Evolutionary conservation across 331 rosid genomes (phyloP).

Genomic region (Dryas integrifolia): DNA sequence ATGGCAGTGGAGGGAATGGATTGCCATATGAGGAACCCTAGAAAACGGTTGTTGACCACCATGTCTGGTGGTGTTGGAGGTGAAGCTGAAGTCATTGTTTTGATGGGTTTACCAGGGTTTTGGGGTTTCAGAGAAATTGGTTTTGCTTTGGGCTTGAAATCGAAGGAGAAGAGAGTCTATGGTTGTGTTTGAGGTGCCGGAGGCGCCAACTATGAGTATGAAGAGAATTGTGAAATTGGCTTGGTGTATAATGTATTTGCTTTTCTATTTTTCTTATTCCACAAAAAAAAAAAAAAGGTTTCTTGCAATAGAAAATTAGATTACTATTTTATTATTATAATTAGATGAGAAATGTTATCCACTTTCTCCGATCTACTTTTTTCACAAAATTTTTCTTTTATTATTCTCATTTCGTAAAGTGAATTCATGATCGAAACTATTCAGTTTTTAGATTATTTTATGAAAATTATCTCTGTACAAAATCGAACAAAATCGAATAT

Average conservation of each 20-base stretch:
- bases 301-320: too few relatives aligned
- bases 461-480: too few relatives aligned
- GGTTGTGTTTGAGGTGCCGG: neutral
- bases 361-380: too few relatives aligned
- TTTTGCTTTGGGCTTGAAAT: neutral
- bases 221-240: neutral
- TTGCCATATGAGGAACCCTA: slow-evolving; percentile 86
- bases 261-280: neutral
- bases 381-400: too few relatives aligned
- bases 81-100: slow-evolving; percentile 27
- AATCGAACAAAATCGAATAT: too few relatives aligned
- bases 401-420: too few relatives aligned
- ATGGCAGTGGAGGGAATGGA: slow-evolving; percentile 70
- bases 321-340: too few relatives aligned
- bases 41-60: slow-evolving; percentile 56
- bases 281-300: neutral
- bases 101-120: neutral
- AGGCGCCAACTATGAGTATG: neutral
- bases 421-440: too few relatives aligned
- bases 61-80: slow-evolving; percentile 33
- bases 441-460: too few relatives aligned
- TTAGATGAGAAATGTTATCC: too few relatives aligned
- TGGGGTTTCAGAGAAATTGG: neutral
- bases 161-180: neutral
- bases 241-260: neutral